A percentile compares a stretch with the other conserved stretches of the same genome.
phyloP scores from a whole-genome alignment of 306 rosid genomes.

The Chamaecrista fasciculata region DNA sequence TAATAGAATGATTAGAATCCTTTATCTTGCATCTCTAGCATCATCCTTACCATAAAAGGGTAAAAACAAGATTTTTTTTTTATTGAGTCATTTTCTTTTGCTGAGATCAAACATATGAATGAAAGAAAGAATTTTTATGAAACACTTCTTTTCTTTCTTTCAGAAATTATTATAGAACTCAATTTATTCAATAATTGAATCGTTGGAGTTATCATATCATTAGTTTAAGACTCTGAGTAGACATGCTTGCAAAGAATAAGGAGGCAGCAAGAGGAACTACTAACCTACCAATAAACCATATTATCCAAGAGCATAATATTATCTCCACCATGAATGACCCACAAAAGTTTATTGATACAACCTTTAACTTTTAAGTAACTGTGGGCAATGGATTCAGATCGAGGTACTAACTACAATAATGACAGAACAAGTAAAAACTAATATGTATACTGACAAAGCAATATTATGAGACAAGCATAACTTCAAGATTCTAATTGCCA shows the following conservation, averaged over 20 bases:
- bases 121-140: too few species aligned
- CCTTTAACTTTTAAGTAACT: slow-evolving; percentile 1
- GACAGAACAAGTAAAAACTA: neutral
- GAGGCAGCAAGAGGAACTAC: neutral
- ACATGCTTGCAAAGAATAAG: slow-evolving; percentile 14
- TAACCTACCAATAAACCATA: slow-evolving; percentile 9
- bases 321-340: slow-evolving; percentile 9
- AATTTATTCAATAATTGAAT: too few species aligned
- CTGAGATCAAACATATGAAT: too few species aligned
- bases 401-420: neutral
- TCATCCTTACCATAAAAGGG: slow-evolving; percentile 19
- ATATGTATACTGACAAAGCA: neutral
- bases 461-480: slow-evolving; percentile 9
- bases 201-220: too few species aligned
- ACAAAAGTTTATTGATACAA: neutral
- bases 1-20: slow-evolving; percentile 2
- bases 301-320: neutral
- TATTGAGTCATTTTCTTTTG: too few species aligned
- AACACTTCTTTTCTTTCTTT: too few species aligned
- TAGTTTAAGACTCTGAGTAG: too few species aligned
- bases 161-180: too few species aligned
- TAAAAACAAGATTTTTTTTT: too few species aligned
- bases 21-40: neutral
- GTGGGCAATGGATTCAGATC: too few species aligned
- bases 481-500: slow-evolving; percentile 10